Percentiles rank a stretch among this genome's conserved stretches.
Conservation (phyloP, 495 filamentous ascomycete species). For the Parathielavia appendiculata region DNA sequence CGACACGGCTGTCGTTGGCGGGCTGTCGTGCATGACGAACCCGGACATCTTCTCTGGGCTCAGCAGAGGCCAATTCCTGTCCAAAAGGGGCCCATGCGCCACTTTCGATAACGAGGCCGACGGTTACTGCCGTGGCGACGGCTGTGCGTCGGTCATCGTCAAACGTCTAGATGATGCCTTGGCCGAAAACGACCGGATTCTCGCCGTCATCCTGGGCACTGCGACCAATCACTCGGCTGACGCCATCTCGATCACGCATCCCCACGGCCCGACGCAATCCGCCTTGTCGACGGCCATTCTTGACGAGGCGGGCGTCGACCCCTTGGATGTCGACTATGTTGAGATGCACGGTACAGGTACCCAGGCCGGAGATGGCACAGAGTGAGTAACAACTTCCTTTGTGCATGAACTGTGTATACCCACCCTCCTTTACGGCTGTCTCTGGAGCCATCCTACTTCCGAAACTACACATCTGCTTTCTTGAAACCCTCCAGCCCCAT, state of each 20-base stretch:
- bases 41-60: constrained; percentile 82
- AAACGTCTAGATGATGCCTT: constrained; percentile 72
- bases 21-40: constrained; percentile 73
- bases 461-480: no score
- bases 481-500: no score
- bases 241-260: constrained; percentile 75
- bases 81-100: constrained; percentile 72
- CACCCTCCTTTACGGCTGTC: no score
- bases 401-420: no score
- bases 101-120: constrained; percentile 72
- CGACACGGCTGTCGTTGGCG: constrained; percentile 79
- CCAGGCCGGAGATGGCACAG: constrained; percentile 72
- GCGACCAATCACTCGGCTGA: constrained; percentile 74
- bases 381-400: constrained; percentile 27
- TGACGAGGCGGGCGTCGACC: constrained; percentile 63
- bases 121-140: constrained; percentile 74
- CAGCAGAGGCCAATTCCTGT: constrained; percentile 76
- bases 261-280: constrained; percentile 68
- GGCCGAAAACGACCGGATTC: constrained; percentile 67
- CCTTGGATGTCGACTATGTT: constrained; percentile 71
- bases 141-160: constrained; percentile 63
- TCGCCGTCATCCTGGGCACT: constrained; percentile 60
- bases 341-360: constrained; percentile 92
- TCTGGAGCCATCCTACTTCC: no score
- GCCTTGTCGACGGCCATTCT: constrained; percentile 64